Percentiles rank a stretch among this genome's conserved stretches.
phyloP scores from a whole-genome alignment of 371 early-diverging fungal species.

The Rhizopus delemar region DNA sequence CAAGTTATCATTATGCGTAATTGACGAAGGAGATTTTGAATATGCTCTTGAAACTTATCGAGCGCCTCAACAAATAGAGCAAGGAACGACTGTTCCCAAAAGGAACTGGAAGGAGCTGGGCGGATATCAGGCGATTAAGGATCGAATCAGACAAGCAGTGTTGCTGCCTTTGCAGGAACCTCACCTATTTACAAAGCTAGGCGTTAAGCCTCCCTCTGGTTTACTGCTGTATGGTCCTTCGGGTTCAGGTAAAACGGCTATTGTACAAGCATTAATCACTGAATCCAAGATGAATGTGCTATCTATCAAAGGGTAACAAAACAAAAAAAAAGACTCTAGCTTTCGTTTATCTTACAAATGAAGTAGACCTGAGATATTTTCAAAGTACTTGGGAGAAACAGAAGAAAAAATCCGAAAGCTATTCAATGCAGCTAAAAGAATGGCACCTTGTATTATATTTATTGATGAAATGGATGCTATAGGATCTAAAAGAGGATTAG shows the following conservation, averaged over 20 bases:
- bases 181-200: constrained; percentile 64
- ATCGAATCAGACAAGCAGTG: constrained; percentile 71
- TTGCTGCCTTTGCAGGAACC: constrained; percentile 69
- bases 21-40: constrained; percentile 45
- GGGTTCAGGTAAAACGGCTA: constrained; percentile 84
- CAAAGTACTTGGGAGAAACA: constrained; percentile 91
- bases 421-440: constrained; percentile 82
- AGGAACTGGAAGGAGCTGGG: constrained; percentile 42
- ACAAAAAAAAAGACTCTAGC: background rate
- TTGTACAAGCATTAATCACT: constrained; percentile 75
- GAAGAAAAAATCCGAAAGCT: constrained; percentile 78
- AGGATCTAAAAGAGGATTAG: constrained; percentile 70
- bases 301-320: constrained; percentile 68
- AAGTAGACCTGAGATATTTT: constrained; percentile 74
- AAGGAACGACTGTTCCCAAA: constrained; percentile 46
- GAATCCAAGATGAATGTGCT: constrained; percentile 76
- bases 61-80: constrained; percentile 55
- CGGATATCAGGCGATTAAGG: constrained; percentile 66
- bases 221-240: constrained; percentile 86
- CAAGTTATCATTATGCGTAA: background rate
- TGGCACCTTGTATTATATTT: constrained; percentile 88
- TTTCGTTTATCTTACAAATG: background rate
- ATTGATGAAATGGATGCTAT: constrained; percentile 91
- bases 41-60: constrained; percentile 47
- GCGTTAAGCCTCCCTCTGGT: constrained; percentile 77